phyloP scores from a whole-genome alignment of 2,329 filamentous ascomycete genomes.

The Madurella mycetomatis region DNA sequence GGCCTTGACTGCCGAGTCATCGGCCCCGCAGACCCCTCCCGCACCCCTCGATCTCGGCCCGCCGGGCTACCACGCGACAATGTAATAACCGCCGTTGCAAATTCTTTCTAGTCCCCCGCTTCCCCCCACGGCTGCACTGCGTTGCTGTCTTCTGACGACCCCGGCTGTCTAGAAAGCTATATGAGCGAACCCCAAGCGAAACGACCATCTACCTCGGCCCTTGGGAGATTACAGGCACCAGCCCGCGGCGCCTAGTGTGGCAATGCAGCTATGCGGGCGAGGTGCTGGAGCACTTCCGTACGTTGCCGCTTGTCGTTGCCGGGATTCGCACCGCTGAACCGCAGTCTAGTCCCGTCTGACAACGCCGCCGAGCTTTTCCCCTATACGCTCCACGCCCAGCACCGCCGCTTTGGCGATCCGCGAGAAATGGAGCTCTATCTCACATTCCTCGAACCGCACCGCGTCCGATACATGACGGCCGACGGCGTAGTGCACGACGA shows the following conservation, averaged over 20 bases:
- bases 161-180: conserved; percentile 40
- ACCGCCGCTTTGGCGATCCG: conserved; percentile 47
- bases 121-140: conserved; percentile 20
- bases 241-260: conserved; percentile 48
- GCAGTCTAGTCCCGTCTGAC: conserved; percentile 41
- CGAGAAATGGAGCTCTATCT: conserved; percentile 47
- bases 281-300: conserved; percentile 49
- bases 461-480: conserved; percentile 44
- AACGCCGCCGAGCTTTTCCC: conserved; percentile 43
- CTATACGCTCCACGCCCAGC: conserved; percentile 46
- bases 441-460: conserved; percentile 44
- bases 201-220: conserved; percentile 50
- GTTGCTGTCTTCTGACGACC: conserved; percentile 16
- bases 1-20: conserved; percentile 37
- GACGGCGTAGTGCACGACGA: conserved; percentile 48
- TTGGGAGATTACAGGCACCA: conserved; percentile 47
- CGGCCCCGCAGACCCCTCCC: conserved; percentile 38
- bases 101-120: conserved; percentile 19
- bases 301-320: conserved; percentile 19
- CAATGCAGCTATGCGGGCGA: conserved; percentile 51
- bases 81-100: conserved; percentile 34
- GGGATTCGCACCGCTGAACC: conserved; percentile 10
- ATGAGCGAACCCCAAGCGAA: conserved; percentile 46
- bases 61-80: conserved; percentile 51
- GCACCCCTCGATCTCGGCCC: conserved; percentile 48